Conservation (phyloP, 148 eudicot genomes). For the Vaccinium corymbosum region DNA sequence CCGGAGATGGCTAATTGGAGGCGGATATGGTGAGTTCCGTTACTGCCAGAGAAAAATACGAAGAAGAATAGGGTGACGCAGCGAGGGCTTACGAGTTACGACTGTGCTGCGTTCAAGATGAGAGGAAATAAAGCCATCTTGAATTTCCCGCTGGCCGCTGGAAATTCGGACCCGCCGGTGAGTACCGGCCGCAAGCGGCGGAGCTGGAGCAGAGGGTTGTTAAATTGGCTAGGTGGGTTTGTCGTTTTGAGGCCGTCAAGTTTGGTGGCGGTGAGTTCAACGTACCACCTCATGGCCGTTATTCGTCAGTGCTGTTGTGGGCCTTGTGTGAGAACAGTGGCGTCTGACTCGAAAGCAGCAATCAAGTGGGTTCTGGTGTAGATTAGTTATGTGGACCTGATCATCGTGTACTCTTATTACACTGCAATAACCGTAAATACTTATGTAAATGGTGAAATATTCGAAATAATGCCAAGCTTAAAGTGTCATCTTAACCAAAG, state of each 20-base stretch:
- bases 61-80: slow-evolving; percentile 40
- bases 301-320: neutral
- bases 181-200: slow-evolving; percentile 9
- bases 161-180: slow-evolving; percentile 18
- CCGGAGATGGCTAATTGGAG: too few relatives aligned
- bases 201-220: neutral
- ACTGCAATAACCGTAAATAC: neutral
- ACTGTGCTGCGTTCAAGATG: slow-evolving; percentile 48
- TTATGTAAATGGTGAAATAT: neutral
- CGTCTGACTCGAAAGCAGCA: neutral
- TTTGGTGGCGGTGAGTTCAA: neutral
- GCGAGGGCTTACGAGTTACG: slow-evolving; percentile 52
- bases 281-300: neutral
- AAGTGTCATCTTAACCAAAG: neutral
- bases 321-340: neutral
- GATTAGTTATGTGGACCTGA: neutral
- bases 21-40: too few relatives aligned
- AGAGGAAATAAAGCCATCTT: slow-evolving; percentile 47
- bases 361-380: neutral
- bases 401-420: neutral
- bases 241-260: neutral
- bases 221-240: neutral
- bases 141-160: slow-evolving; percentile 40
- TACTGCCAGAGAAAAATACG: too few relatives aligned
- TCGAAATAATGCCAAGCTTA: neutral